These are phyloP conservation scores for Murraya koenigii DNA, from an alignment of 345 rosid genomes.

Conservation along the genomic window DNA sequence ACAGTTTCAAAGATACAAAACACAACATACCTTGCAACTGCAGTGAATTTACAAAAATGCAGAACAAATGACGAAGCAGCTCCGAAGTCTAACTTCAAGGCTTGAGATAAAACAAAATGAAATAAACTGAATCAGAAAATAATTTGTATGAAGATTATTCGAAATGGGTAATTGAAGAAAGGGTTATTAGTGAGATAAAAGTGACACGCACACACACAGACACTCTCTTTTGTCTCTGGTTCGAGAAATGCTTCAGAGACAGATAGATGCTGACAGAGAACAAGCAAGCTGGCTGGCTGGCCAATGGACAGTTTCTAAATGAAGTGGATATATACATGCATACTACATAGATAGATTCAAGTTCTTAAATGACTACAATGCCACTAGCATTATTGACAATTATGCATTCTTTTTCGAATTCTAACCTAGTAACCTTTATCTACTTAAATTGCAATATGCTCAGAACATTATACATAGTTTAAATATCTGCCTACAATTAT, in stretches of 20 bases:
- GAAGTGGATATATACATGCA: conserved; percentile 23
- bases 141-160: background rate
- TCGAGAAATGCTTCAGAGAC: background rate
- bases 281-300: conserved; percentile 15
- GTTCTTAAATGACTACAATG: conserved; percentile 17
- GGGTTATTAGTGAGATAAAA: background rate
- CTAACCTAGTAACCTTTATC: too few relatives aligned
- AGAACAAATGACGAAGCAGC: background rate
- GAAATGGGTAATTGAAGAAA: background rate
- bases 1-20: background rate
- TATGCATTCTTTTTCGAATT: background rate
- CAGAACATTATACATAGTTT: too few relatives aligned
- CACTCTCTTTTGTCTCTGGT: background rate
- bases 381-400: conserved; percentile 8
- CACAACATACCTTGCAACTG: background rate
- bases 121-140: background rate
- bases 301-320: conserved; percentile 9
- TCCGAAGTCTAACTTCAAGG: background rate
- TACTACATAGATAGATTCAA: background rate
- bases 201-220: background rate
- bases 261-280: background rate
- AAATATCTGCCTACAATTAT: too few relatives aligned
- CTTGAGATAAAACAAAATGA: background rate
- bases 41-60: too few relatives aligned
- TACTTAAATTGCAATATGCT: too few relatives aligned